Evolutionary conservation across 257 asterid genomes (phyloP).

Genomic region (Ballota nigra): DNA sequence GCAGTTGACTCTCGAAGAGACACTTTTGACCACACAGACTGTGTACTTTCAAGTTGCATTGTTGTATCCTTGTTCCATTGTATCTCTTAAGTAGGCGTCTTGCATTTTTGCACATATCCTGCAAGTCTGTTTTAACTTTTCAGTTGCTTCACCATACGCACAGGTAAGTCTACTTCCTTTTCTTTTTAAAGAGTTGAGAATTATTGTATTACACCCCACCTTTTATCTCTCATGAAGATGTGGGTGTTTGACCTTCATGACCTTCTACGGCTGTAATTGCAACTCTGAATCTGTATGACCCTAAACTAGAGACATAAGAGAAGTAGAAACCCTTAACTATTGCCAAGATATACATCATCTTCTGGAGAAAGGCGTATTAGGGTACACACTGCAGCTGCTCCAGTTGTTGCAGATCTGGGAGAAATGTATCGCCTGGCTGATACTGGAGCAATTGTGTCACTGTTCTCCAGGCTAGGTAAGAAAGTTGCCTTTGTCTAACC

Average conservation of each 20-base stretch:
- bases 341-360: conserved; percentile 88
- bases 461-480: conserved; percentile 91
- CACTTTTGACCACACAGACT: conserved; percentile 73
- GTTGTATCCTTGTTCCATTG: conserved; percentile 75
- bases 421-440: conserved; percentile 98
- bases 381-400: conserved; percentile 97
- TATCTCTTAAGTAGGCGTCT: conserved; percentile 12
- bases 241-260: conserved; percentile 10
- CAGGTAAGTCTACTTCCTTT: conserved; percentile 10
- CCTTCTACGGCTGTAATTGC: conserved; percentile 1
- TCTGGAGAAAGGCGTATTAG: conserved; percentile 98
- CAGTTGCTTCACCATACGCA: conserved; percentile 6
- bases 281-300: conserved; percentile 3
- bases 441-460: conserved; percentile 77
- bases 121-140: background rate
- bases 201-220: background rate
- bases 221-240: background rate
- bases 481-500: conserved; percentile 1
- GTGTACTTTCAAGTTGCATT: conserved; percentile 95
- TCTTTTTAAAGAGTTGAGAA: conserved; percentile 4
- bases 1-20: conserved; percentile 91
- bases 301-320: conserved; percentile 11
- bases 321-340: conserved; percentile 40
- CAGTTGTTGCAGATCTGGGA: conserved; percentile 85
- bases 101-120: conserved; percentile 6